These are phyloP conservation scores for Castanea crenata DNA, from an alignment of 306 rosid species.

Conservation along the genomic window DNA sequence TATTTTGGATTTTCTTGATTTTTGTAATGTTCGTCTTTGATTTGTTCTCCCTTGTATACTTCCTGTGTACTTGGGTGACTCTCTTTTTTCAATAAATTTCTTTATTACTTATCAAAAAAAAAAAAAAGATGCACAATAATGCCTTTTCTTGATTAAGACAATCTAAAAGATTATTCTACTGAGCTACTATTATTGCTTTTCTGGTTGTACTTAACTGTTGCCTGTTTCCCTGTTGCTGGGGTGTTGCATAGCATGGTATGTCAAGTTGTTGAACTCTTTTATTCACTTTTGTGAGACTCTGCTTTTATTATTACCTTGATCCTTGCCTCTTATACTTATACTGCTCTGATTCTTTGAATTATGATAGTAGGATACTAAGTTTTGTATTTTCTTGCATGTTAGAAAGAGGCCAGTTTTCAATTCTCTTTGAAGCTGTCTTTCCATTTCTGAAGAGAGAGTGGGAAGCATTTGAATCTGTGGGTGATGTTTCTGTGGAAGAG, in stretches of 20 bases:
- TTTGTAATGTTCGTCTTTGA: too few species aligned
- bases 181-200: neutral
- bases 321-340: neutral
- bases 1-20: too few species aligned
- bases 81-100: too few species aligned
- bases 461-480: slow-evolving; percentile 46
- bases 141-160: neutral
- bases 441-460: slow-evolving; percentile 74
- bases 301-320: neutral
- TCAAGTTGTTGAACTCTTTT: neutral
- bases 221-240: neutral
- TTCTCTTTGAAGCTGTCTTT: slow-evolving; percentile 47
- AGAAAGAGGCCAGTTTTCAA: slow-evolving; percentile 39
- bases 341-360: neutral
- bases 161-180: neutral
- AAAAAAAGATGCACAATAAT: neutral
- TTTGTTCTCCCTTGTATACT: too few species aligned
- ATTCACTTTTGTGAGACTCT: neutral
- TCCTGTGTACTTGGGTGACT: too few species aligned
- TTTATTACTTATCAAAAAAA: too few species aligned
- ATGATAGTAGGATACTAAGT: slow-evolving; percentile 14
- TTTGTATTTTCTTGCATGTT: slow-evolving; percentile 16
- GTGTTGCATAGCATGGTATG: neutral
- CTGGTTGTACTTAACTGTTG: neutral
- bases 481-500: slow-evolving; percentile 52